phyloP scores from a whole-genome alignment of 805 yeast genomes.

The Candida hispaniensis region DNA sequence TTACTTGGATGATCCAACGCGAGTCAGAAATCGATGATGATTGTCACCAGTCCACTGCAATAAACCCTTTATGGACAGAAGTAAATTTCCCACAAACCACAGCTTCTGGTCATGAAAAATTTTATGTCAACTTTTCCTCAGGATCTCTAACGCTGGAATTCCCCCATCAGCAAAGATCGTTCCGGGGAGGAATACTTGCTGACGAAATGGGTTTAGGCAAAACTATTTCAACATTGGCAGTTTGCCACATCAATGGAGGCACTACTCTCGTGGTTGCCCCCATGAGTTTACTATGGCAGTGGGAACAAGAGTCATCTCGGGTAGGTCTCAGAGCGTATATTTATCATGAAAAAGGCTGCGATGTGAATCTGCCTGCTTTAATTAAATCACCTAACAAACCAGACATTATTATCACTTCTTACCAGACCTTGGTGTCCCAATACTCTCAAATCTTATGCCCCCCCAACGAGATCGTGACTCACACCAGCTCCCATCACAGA shows the following conservation, averaged over 20 bases:
- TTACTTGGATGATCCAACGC: slow-evolving; percentile 80
- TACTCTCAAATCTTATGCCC: slow-evolving; percentile 37
- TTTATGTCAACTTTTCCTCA: slow-evolving; percentile 68
- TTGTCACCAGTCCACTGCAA: slow-evolving; percentile 39
- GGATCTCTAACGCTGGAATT: slow-evolving; percentile 64
- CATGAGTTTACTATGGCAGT: slow-evolving; percentile 81
- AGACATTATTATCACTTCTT: slow-evolving; percentile 66
- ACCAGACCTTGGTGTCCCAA: slow-evolving; percentile 77
- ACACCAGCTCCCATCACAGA: slow-evolving; percentile 15
- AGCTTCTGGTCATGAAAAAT: no score
- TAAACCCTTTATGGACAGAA: slow-evolving; percentile 81
- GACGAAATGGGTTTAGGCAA: slow-evolving; percentile 98
- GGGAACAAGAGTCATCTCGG: slow-evolving; percentile 57
- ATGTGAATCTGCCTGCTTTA: slow-evolving; percentile 39
- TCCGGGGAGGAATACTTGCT: slow-evolving; percentile 80
- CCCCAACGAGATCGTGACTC: slow-evolving; percentile 1
- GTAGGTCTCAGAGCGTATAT: slow-evolving; percentile 32
- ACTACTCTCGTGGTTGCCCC: slow-evolving; percentile 81
- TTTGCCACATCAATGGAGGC: slow-evolving; percentile 39
- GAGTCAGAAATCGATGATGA: slow-evolving; percentile 37
- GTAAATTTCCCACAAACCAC: slow-evolving; percentile 53
- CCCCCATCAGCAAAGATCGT: slow-evolving; percentile 51
- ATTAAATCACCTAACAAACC: slow-evolving; percentile 41
- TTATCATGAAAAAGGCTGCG: slow-evolving; percentile 62
- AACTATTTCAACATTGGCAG: slow-evolving; percentile 70